These are phyloP conservation scores for Solanum boliviense DNA, from an alignment of 257 asterid genomes.

Conservation along the genomic window DNA sequence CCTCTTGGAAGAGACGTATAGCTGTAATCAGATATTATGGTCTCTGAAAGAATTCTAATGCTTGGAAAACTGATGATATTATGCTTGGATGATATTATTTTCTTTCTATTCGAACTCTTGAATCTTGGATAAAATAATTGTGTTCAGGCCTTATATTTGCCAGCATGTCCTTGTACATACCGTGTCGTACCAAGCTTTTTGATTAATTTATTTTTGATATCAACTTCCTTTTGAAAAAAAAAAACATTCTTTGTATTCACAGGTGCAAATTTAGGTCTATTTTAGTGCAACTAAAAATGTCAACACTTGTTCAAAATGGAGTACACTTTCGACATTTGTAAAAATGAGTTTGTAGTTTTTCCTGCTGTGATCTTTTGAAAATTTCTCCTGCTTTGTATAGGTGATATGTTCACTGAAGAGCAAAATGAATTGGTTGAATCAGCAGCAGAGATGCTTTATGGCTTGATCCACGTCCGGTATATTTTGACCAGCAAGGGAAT, in stretches of 20 bases:
- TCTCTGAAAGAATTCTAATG: background rate
- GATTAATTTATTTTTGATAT: background rate
- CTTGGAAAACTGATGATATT: background rate
- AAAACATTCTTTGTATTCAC: background rate
- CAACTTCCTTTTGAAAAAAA: background rate
- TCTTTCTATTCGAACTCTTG: background rate
- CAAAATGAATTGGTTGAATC: slow-evolving; percentile 96
- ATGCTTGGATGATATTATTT: background rate
- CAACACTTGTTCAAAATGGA: background rate
- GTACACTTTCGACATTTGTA: background rate
- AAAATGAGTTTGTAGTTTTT: slow-evolving; percentile 4
- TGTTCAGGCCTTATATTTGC: background rate
- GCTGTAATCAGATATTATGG: background rate
- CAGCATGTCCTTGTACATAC: background rate
- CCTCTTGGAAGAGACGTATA: background rate
- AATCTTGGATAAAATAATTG: background rate
- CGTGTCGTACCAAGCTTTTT: background rate
- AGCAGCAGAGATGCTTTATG: slow-evolving; percentile 96
- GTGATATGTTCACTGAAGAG: slow-evolving; percentile 86
- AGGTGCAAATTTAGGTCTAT: background rate
- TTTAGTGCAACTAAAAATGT: background rate
- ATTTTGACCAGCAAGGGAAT: slow-evolving; percentile 93
- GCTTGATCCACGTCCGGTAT: slow-evolving; percentile 86
- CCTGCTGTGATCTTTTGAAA: background rate
- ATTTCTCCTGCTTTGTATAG: slow-evolving; percentile 22